phyloP scores from a whole-genome alignment of 805 yeast species.

The Komagataella pseudopastoris region DNA sequence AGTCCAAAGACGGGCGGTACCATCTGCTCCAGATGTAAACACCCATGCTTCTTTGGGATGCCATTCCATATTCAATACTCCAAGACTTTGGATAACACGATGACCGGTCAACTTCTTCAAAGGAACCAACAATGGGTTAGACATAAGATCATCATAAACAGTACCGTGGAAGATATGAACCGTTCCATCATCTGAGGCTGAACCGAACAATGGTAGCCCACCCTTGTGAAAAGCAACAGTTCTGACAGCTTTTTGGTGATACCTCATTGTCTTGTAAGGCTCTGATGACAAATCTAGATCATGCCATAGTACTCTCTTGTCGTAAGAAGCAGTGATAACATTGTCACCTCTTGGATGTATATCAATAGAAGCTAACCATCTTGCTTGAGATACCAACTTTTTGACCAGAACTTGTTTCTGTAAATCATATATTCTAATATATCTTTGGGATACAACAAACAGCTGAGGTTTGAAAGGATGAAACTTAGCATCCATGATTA shows the following conservation, averaged over 20 bases:
- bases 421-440: conserved; percentile 81
- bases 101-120: conserved; percentile 90
- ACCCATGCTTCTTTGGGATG: conserved; percentile 98
- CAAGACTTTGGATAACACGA: conserved; percentile 62
- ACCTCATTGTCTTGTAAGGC: conserved; percentile 91
- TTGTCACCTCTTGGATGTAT: conserved; percentile 96
- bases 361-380: conserved; percentile 86
- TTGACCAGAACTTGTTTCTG: conserved; percentile 74
- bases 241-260: conserved; percentile 91
- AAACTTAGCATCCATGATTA: conserved; percentile 90
- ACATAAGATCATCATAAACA: conserved; percentile 89
- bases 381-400: conserved; percentile 87
- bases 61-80: conserved; percentile 83
- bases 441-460: conserved; percentile 88
- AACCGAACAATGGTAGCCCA: conserved; percentile 78
- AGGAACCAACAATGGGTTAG: conserved; percentile 92
- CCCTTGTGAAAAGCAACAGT: conserved; percentile 77
- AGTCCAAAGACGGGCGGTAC: conserved; percentile 93
- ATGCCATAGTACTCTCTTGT: conserved; percentile 94
- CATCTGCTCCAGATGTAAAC: conserved; percentile 94
- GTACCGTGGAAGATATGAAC: conserved; percentile 94
- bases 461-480: conserved; percentile 94
- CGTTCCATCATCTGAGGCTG: conserved; percentile 89
- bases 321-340: conserved; percentile 82
- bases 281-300: conserved; percentile 81